phyloP scores from a whole-genome alignment of 2,329 filamentous ascomycete species.

The Exophiala xenobiotica region DNA sequence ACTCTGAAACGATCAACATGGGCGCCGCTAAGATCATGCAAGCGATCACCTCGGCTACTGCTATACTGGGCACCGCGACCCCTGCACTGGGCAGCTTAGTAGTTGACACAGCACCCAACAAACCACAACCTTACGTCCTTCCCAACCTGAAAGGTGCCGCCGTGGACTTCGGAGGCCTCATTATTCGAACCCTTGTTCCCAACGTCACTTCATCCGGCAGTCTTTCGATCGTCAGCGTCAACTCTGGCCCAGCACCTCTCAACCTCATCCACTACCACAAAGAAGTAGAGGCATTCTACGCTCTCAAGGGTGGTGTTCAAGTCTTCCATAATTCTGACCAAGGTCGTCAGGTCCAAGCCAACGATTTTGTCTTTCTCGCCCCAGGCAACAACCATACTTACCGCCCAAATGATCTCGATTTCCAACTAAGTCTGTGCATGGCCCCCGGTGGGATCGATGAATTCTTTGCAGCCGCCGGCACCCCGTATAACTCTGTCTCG shows the following conservation, averaged over 20 bases:
- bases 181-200: conserved; percentile 23
- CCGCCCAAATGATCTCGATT: conserved; percentile 22
- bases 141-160: conserved; percentile 23
- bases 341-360: conserved; percentile 21
- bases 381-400: conserved; percentile 28
- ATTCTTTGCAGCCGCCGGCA: conserved; percentile 19
- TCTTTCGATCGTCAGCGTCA: conserved; percentile 20
- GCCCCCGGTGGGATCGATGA: conserved; percentile 23
- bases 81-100: conserved; percentile 9
- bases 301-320: conserved; percentile 23
- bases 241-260: conserved; percentile 20
- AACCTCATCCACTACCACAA: conserved; percentile 24
- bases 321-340: conserved; percentile 25
- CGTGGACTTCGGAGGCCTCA: conserved; percentile 24
- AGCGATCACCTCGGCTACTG: neutral
- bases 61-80: neutral
- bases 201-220: conserved; percentile 20
- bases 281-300: conserved; percentile 26
- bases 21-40: neutral
- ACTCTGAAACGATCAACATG: neutral
- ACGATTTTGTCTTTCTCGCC: conserved; percentile 25
- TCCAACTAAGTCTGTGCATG: conserved; percentile 19
- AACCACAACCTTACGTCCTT: conserved; percentile 23
- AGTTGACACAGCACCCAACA: conserved; percentile 17
- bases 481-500: conserved; percentile 16